Conservation (phyloP, 768 basidiomycete genomes). For the Podaxis sp. region DNA sequence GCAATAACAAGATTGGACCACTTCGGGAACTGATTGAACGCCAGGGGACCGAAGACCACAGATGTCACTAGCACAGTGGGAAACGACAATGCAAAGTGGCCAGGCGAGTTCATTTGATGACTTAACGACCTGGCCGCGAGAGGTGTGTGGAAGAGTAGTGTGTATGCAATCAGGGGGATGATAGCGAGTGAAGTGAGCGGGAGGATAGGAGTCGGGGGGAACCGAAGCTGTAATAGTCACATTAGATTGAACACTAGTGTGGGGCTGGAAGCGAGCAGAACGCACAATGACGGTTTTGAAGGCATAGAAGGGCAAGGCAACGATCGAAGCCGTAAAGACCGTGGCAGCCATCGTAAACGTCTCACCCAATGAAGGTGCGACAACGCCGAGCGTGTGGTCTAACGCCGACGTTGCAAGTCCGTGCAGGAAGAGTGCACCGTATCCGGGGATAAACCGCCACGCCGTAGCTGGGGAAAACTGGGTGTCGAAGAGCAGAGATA, state of each 20-base stretch:
- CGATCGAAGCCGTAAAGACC: constrained; percentile 56
- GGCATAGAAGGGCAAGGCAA: constrained; percentile 61
- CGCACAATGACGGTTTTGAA: constrained; percentile 58
- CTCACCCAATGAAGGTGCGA: constrained; percentile 55
- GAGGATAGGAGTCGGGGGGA: constrained; percentile 45
- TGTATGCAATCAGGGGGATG: constrained; percentile 59
- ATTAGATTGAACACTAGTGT: constrained; percentile 8
- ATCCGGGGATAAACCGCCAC: constrained; percentile 52
- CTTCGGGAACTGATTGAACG: constrained; percentile 56
- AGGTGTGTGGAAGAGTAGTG: constrained; percentile 57
- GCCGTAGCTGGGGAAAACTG: constrained; percentile 34
- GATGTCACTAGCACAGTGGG: constrained; percentile 45
- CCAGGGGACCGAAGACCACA: constrained; percentile 51
- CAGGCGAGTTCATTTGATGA: constrained; percentile 46
- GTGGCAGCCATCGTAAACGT: constrained; percentile 52
- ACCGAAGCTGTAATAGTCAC: constrained; percentile 36
- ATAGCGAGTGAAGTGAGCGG: constrained; percentile 53
- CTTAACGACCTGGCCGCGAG: constrained; percentile 42
- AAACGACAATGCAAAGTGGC: constrained; percentile 57
- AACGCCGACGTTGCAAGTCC: constrained; percentile 55
- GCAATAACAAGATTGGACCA: constrained; percentile 60
- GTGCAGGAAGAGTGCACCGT: constrained; percentile 59
- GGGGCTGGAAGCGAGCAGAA: constrained; percentile 1
- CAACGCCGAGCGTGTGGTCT: constrained; percentile 55
- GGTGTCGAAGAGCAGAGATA: constrained; percentile 59